Conservation (phyloP, 2,329 filamentous ascomycete species). For the Penicillium glabrum region DNA sequence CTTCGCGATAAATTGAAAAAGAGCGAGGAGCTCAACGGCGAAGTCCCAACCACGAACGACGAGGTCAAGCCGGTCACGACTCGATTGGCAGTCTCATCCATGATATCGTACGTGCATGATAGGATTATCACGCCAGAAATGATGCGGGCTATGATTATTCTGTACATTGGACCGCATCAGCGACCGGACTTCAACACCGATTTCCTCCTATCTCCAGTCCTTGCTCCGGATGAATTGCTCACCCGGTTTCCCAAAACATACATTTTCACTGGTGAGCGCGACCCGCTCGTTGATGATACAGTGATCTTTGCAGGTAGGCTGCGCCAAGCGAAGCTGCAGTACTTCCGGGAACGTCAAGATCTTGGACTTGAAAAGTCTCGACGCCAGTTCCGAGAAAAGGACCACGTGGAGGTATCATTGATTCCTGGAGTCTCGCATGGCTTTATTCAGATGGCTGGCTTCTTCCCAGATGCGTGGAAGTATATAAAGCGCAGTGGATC, state of each 20-base stretch:
- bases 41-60: constrained; percentile 33
- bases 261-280: constrained; percentile 90
- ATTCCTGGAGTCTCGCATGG: constrained; percentile 90
- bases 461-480: constrained; percentile 89
- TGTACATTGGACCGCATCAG: constrained; percentile 92
- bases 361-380: constrained; percentile 54
- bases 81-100: constrained; percentile 89
- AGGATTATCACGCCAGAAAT: constrained; percentile 93
- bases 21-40: constrained; percentile 34
- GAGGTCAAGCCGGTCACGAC: constrained; percentile 64
- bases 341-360: constrained; percentile 57
- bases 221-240: constrained; percentile 81
- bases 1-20: constrained; percentile 31
- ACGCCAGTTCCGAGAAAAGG: constrained; percentile 67
- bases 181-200: constrained; percentile 90
- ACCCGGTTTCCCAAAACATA: constrained; percentile 90
- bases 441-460: constrained; percentile 83
- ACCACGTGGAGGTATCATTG: constrained; percentile 76
- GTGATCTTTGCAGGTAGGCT: constrained; percentile 91
- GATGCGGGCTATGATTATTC: constrained; percentile 98
- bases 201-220: constrained; percentile 83
- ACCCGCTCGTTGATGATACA: constrained; percentile 94
- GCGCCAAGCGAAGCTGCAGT: constrained; percentile 70
- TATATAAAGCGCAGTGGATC: constrained; percentile 74
- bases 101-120: constrained; percentile 98